phyloP scores from a whole-genome alignment of 208 protist species.

The Blastocrithidia nonstop region DNA sequence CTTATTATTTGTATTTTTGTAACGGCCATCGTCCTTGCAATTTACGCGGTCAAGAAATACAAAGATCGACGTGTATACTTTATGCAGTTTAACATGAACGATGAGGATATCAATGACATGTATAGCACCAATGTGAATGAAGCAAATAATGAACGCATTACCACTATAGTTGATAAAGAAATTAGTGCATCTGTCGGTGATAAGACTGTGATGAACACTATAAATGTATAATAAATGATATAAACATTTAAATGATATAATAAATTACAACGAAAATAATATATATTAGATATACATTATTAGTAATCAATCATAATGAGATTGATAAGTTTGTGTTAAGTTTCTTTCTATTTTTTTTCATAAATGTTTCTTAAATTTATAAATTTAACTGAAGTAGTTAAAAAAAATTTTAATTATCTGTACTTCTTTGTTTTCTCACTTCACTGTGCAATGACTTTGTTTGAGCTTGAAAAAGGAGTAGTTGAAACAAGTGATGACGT shows the following conservation, averaged over 20 bases:
- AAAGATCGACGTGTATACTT: slow-evolving; percentile 60
- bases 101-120: slow-evolving; percentile 71
- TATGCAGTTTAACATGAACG: slow-evolving; percentile 51
- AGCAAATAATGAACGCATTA: background rate
- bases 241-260: background rate
- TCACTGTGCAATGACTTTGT: too few species aligned
- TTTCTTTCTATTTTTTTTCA: slow-evolving; percentile 4
- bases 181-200: background rate
- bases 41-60: slow-evolving; percentile 46
- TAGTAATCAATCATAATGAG: background rate
- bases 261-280: background rate
- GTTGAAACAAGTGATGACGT: background rate
- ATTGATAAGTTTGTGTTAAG: slow-evolving; percentile 1
- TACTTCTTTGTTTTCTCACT: too few species aligned
- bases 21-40: too few species aligned
- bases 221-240: background rate
- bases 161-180: background rate
- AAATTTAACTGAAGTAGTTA: background rate
- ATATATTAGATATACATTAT: background rate
- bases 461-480: too few species aligned
- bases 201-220: background rate
- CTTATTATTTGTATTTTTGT: too few species aligned
- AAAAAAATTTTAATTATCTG: background rate
- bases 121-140: slow-evolving; percentile 13
- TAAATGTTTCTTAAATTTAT: slow-evolving; percentile 2